Evolutionary conservation across 371 early-diverging fungal species (phyloP), one percentile per base, ranked within the genome.

Genomic region (Synchytrium microbalum): DNA sequence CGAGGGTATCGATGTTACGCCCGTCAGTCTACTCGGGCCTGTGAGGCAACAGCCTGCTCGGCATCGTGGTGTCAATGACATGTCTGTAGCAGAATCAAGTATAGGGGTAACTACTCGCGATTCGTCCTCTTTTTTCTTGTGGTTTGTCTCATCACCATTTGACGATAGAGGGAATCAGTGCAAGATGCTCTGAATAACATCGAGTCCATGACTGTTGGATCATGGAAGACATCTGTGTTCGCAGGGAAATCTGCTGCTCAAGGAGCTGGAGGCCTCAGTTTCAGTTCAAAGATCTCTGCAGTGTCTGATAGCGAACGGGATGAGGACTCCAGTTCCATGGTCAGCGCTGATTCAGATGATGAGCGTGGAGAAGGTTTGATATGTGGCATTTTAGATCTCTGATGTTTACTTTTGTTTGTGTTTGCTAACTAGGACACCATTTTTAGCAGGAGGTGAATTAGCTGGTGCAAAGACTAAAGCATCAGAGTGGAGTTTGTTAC

Each of bases 141-240:
- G 51, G 51, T 51, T 51, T 51, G 14, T 51, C 23, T 51, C 14
- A 51, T 14, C 14, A 14, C 23, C 23, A 23, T 14, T 51, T 51
- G 14, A 23, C 14, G 14, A 51, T 51, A 16, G 32, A 26, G 75
- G 74, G 79, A 79, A 69, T 75, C 71, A 16, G 79, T 75, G 13
- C 65, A 72, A 26, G 79, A 79, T 61, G 68, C 75, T 1, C 59
- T 79, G 16, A 79, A 76, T 70, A 72, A 79, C 54, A 67, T 79
- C 25, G 79, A 79, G 59, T 63, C 69, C 38, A 67, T 75, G 64
- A 69, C 75, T 5, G 64, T 46, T 32, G 70, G 68, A 26, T 69
- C 73, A 31, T 75, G 73, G 72, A 75, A 67, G 52, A 63, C 67
- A 3, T 71, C 73, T 23, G 64, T 30, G 0, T 71, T 72, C 60